These are phyloP conservation scores for Pleurotus djamor DNA, from an alignment of 768 basidiomycete genomes.

Conservation along the genomic window DNA sequence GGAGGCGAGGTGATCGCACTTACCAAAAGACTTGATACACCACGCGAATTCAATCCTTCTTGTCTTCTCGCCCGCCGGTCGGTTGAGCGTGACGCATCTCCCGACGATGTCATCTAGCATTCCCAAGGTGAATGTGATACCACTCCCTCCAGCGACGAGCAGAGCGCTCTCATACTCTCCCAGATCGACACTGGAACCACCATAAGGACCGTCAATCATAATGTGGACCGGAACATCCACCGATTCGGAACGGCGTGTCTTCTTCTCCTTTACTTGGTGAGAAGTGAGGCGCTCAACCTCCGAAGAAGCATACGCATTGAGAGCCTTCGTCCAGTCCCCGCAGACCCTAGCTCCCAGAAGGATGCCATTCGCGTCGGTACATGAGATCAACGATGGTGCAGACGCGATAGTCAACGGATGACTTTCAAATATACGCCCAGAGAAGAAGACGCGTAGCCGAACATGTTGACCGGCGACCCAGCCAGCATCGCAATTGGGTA, in stretches of 20 bases:
- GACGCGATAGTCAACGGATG: slow-evolving; percentile 80
- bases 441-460: slow-evolving; percentile 61
- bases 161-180: slow-evolving; percentile 69
- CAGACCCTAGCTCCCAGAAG: slow-evolving; percentile 61
- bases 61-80: slow-evolving; percentile 50
- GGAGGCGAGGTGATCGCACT: too few species aligned
- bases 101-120: slow-evolving; percentile 82
- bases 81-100: slow-evolving; percentile 46
- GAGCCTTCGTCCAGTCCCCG: slow-evolving; percentile 74
- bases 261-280: too few species aligned
- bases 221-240: slow-evolving; percentile 56
- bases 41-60: slow-evolving; percentile 75
- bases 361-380: slow-evolving; percentile 35
- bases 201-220: slow-evolving; percentile 88
- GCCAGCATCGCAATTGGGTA: slow-evolving; percentile 57
- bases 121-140: slow-evolving; percentile 80
- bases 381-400: slow-evolving; percentile 52
- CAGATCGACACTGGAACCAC: slow-evolving; percentile 72
- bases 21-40: slow-evolving; percentile 76
- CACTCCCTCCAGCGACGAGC: slow-evolving; percentile 81
- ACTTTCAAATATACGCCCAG: slow-evolving; percentile 68
- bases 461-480: slow-evolving; percentile 83
- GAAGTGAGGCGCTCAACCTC: slow-evolving; percentile 21
- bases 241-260: too few species aligned
- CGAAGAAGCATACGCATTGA: slow-evolving; percentile 61